Base-by-base conservation (phyloP, 106 monocot genomes). In the Iris macrosiphon region DNA sequence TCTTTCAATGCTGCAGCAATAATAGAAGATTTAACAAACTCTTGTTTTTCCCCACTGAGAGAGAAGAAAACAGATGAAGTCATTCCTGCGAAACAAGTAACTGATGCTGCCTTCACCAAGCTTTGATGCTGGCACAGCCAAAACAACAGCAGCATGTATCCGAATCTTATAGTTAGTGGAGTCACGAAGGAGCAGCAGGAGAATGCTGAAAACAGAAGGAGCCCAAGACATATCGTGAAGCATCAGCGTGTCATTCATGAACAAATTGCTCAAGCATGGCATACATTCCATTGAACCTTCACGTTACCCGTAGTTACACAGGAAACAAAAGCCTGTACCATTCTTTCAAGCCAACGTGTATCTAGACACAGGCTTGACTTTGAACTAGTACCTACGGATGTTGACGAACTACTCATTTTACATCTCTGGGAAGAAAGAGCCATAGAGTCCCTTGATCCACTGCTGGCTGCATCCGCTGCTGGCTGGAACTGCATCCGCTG, bases 301-400 rank as follows among this genome's bases (percentile, higher is more conserved):
- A 91, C 98, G 81, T 98, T 98, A 64, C 98, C 98, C 44, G 98
- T 98, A n/a, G 98, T 98, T 19, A 98, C 87, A 78, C 91, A 98
- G 51, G 98, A 98, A 61, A 98, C 67, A 71, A 98, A 98, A 31
- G 98, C 78, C 44, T 98, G 83, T 23, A 98, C 87, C 76, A 91
- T 98, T 71, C 66, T 98, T 68, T 87, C 91, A 21, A 87, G 90
- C 91, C 79, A 98, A 22, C 33, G 51, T 40, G 67, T 32, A 75
- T 69, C 70, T 66, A 65, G 62, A 62, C 15, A 52, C 9, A 43
- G 35, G 24, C 7, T 22, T 46, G 52, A 37, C 22, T 62, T 60
- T 31, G 48, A 55, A 52, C 2, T 8, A 49, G 27, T 55, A 55
- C 67, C 52, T 62, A 48, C 29, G 59, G 9, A 44, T 51, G 40